Percentiles rank a stretch among this genome's conserved stretches.
Conservation (phyloP, 805 yeast genomes). For the Saccharomycopsis sp. region DNA sequence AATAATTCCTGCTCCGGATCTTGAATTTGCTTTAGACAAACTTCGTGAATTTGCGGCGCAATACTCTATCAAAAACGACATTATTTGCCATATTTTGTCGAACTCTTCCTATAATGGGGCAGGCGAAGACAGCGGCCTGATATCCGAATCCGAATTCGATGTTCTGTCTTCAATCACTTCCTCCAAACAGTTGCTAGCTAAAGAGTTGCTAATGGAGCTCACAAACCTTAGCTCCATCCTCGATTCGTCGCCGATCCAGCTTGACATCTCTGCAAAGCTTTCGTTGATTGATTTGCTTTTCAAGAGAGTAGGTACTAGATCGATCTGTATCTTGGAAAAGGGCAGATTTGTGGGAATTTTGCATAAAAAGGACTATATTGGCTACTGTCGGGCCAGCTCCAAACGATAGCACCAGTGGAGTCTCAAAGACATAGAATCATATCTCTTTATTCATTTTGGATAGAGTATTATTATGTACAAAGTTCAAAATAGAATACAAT, state of each 20-base stretch:
- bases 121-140: neutral
- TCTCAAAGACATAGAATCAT: too few species aligned
- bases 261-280: slow-evolving; percentile 42
- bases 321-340: slow-evolving; percentile 39
- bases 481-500: too few species aligned
- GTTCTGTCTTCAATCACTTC: slow-evolving; percentile 5
- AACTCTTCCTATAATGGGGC: neutral
- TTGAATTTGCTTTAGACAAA: slow-evolving; percentile 45
- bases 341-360: slow-evolving; percentile 45
- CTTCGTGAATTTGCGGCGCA: slow-evolving; percentile 27
- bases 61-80: slow-evolving; percentile 11
- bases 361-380: slow-evolving; percentile 48
- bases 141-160: slow-evolving; percentile 1
- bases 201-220: slow-evolving; percentile 24
- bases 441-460: neutral
- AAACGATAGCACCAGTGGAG: neutral
- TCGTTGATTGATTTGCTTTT: slow-evolving; percentile 46
- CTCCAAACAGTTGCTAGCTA: slow-evolving; percentile 6
- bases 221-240: slow-evolving; percentile 37
- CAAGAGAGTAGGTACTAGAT: slow-evolving; percentile 44
- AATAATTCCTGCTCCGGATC: slow-evolving; percentile 41
- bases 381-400: slow-evolving; percentile 28
- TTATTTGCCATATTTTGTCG: slow-evolving; percentile 5
- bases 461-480: neutral
- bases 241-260: slow-evolving; percentile 40